Conservation (phyloP, 2,329 filamentous ascomycete genomes). For the Mollisiaceae sp. region DNA sequence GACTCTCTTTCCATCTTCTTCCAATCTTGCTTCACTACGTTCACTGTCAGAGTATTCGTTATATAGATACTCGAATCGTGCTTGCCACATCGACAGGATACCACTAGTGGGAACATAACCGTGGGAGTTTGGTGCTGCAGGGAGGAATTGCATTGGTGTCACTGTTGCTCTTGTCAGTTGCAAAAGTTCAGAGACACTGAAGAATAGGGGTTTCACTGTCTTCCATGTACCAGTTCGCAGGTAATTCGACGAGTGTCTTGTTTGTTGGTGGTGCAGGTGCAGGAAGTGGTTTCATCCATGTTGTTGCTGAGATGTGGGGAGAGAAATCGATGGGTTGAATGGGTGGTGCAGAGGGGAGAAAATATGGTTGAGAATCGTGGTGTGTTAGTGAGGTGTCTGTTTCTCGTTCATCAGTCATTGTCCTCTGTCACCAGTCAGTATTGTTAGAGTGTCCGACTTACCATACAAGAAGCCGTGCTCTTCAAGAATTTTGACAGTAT, state of each 20-base stretch:
- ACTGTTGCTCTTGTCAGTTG: conserved; percentile 19
- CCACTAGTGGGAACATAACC: conserved; percentile 54
- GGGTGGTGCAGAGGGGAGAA: conserved; percentile 47
- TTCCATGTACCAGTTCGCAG: conserved; percentile 56
- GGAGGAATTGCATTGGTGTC: conserved; percentile 35
- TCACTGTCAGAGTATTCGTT: conserved; percentile 46
- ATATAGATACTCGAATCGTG: conserved; percentile 34
- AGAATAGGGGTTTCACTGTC: conserved; percentile 43
- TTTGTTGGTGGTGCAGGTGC: conserved; percentile 35
- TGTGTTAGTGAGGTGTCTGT: conserved; percentile 55
- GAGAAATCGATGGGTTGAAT: conserved; percentile 50
- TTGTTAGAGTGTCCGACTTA: conserved; percentile 14
- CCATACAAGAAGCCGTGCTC: conserved; percentile 54
- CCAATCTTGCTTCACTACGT: not conserved
- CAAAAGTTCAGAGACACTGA: not conserved
- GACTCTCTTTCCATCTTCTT: conserved; percentile 23
- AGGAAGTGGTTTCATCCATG: conserved; percentile 53
- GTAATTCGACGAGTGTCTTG: conserved; percentile 52
- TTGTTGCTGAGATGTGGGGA: conserved; percentile 40
- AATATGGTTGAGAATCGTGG: conserved; percentile 56
- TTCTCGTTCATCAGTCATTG: not conserved
- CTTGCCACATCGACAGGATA: conserved; percentile 53
- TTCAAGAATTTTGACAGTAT: conserved; percentile 54
- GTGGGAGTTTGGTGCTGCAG: conserved; percentile 50
- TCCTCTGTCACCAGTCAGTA: not conserved